Percentiles rank a stretch among this genome's conserved stretches.
Conservation (phyloP, 768 basidiomycete genomes). For the Suillus clintonianus region DNA sequence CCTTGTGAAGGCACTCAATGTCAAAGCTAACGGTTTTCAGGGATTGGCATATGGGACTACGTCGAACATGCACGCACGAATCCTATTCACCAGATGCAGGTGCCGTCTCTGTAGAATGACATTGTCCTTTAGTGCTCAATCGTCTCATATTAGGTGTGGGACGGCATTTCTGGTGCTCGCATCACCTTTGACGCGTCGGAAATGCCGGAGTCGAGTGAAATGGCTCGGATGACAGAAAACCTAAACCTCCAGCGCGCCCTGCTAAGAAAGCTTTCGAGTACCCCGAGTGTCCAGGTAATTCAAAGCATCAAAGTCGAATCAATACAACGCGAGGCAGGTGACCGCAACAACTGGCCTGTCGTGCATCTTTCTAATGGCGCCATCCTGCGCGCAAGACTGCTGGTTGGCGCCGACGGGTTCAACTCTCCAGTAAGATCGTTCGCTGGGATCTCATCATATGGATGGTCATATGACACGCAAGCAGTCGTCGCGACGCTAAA, state of each 20-base stretch:
- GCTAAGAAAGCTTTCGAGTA: slow-evolving; percentile 57
- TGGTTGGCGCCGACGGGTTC: slow-evolving; percentile 94
- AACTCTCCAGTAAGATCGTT: slow-evolving; percentile 92
- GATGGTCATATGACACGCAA: slow-evolving; percentile 89
- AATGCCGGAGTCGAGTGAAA: slow-evolving; percentile 40
- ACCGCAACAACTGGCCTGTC: slow-evolving; percentile 73
- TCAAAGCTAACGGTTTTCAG: slow-evolving; percentile 39
- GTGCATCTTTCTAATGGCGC: slow-evolving; percentile 72
- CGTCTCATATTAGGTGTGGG: slow-evolving; percentile 71
- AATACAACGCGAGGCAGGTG: slow-evolving; percentile 50
- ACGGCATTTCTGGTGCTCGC: slow-evolving; percentile 81
- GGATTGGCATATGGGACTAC: slow-evolving; percentile 81
- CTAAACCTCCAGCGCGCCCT: slow-evolving; percentile 89
- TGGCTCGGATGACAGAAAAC: slow-evolving; percentile 91
- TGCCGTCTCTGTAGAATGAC: slow-evolving; percentile 26
- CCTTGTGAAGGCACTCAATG: background rate
- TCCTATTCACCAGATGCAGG: slow-evolving; percentile 86
- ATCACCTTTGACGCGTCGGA: slow-evolving; percentile 69
- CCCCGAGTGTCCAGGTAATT: slow-evolving; percentile 59
- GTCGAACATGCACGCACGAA: slow-evolving; percentile 69
- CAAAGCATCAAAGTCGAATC: slow-evolving; percentile 76
- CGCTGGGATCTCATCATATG: slow-evolving; percentile 82
- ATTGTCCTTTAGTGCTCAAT: background rate
- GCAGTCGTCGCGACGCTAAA: slow-evolving; percentile 88
- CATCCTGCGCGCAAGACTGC: slow-evolving; percentile 67